These are phyloP conservation scores for Monosporascus sp. DNA, from an alignment of 2,329 filamentous ascomycete species.

Conservation along the genomic window DNA sequence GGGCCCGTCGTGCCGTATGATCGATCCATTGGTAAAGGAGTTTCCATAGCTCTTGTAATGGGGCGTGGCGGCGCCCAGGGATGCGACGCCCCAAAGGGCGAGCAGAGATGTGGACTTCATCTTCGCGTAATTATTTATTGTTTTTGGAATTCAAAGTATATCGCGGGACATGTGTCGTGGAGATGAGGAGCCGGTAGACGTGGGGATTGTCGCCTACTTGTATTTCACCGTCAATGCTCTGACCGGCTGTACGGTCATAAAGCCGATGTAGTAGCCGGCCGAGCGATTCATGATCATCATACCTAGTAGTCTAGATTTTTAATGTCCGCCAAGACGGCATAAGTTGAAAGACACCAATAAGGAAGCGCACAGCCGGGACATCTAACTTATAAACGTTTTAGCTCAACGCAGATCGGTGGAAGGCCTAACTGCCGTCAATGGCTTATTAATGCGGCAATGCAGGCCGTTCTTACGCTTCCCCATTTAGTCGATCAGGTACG, in stretches of 20 bases:
- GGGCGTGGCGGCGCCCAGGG: conserved; percentile 4
- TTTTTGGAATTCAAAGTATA: too few relatives aligned
- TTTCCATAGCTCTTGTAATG: conserved; percentile 1
- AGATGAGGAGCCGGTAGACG: too few relatives aligned
- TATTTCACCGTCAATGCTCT: too few relatives aligned
- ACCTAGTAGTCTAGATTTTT: not conserved
- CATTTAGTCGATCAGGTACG: too few relatives aligned
- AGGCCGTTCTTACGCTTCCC: too few relatives aligned
- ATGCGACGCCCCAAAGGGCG: conserved; percentile 15
- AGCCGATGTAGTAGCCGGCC: too few relatives aligned
- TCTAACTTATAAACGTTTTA: not conserved
- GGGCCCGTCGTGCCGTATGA: conserved; percentile 23
- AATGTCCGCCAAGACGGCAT: not conserved
- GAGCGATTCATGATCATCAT: not conserved
- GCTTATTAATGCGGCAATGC: too few relatives aligned
- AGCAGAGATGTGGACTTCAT: conserved; percentile 15
- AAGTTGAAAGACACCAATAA: not conserved
- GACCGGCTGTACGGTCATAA: too few relatives aligned
- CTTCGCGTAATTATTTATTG: not conserved
- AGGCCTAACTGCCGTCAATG: too few relatives aligned
- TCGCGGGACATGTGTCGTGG: too few relatives aligned
- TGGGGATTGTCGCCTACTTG: too few relatives aligned
- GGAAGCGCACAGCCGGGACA: not conserved
- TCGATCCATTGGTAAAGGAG: conserved; percentile 19
- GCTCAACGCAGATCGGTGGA: not conserved